Conservation (phyloP, 2,329 filamentous ascomycete species). For the Calycina herbarum region DNA sequence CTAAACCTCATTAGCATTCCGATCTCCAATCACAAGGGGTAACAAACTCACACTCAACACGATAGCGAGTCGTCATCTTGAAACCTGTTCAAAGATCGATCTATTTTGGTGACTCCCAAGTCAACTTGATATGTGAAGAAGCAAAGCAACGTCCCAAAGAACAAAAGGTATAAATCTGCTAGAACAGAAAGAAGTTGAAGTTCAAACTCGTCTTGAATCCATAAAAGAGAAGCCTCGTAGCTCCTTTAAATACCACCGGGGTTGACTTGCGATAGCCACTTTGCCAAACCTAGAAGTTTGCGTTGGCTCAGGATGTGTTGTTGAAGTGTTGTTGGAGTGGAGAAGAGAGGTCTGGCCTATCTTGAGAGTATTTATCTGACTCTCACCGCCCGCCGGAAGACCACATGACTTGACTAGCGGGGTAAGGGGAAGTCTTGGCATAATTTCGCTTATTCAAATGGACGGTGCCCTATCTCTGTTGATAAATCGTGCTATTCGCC, state of each 20-base stretch:
- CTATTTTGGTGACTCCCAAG: background rate
- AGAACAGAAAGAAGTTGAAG: background rate
- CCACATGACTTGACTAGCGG: conserved; percentile 3
- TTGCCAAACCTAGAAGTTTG: background rate
- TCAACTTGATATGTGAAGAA: background rate
- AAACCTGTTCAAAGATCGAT: background rate
- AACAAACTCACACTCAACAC: conserved; percentile 68
- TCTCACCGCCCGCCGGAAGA: background rate
- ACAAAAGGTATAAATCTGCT: background rate
- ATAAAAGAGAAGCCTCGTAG: background rate
- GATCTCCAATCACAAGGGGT: conserved; percentile 8
- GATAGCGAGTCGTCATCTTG: conserved; percentile 62
- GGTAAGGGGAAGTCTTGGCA: background rate
- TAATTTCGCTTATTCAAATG: background rate
- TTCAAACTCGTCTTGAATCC: background rate
- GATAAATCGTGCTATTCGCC: background rate
- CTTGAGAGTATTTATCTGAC: background rate
- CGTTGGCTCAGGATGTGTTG: background rate
- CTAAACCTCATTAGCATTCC: conserved; percentile 39
- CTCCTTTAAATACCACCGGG: background rate
- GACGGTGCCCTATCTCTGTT: background rate
- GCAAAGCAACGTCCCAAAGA: background rate
- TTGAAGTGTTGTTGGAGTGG: background rate
- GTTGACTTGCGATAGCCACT: background rate
- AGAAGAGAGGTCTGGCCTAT: background rate